These are phyloP conservation scores for Paecilomyces dactylethromorphus DNA, from an alignment of 2,329 filamentous ascomycete species.

Conservation along the genomic window DNA sequence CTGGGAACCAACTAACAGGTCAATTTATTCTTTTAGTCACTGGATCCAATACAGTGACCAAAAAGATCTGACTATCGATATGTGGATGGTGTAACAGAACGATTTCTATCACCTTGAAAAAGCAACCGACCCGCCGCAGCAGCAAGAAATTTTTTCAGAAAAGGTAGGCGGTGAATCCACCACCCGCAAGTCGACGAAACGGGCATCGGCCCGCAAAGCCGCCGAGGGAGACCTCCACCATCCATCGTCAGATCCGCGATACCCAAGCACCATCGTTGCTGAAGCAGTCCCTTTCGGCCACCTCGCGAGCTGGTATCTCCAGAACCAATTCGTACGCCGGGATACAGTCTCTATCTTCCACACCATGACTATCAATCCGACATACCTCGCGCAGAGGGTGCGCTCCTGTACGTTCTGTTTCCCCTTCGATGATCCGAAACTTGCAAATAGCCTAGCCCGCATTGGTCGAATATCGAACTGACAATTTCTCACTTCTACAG, in stretches of 20 bases:
- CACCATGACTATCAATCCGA: slow-evolving; percentile 83
- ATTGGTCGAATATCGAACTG: slow-evolving; percentile 18
- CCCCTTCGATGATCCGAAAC: slow-evolving; percentile 12
- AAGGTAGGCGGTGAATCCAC: slow-evolving; percentile 29
- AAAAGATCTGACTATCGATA: neutral
- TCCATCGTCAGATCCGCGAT: slow-evolving; percentile 1
- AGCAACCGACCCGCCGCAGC: neutral
- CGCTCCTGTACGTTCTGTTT: slow-evolving; percentile 59
- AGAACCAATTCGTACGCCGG: neutral
- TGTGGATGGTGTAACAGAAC: neutral
- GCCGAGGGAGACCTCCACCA: neutral
- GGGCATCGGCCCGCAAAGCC: neutral
- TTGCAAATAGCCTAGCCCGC: slow-evolving; percentile 15
- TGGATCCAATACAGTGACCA: neutral
- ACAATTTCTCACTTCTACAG: slow-evolving; percentile 42
- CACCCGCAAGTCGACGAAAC: neutral
- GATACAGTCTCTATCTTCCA: neutral
- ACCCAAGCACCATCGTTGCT: neutral
- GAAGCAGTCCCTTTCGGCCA: neutral
- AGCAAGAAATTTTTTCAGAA: slow-evolving; percentile 29
- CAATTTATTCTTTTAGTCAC: neutral
- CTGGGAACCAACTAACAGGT: neutral
- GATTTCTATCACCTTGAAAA: neutral
- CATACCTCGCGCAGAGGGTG: slow-evolving; percentile 78
- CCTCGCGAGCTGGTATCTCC: neutral